These are phyloP conservation scores for Ceraceosorus guamensis DNA, from an alignment of 1,284 basidiomycete genomes.

Conservation along the genomic window DNA sequence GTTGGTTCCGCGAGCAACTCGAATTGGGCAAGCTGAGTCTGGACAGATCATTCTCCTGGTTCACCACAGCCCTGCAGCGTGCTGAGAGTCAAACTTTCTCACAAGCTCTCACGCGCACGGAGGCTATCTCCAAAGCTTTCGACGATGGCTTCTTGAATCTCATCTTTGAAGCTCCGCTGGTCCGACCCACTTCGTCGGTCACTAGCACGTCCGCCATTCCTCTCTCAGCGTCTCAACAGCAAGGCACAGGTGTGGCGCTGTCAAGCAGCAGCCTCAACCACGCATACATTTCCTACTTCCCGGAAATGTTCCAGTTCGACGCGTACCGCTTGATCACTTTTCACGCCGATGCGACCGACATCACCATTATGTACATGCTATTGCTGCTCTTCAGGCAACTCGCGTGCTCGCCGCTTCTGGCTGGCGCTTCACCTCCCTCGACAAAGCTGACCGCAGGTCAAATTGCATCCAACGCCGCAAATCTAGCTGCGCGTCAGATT, in stretches of 20 bases:
- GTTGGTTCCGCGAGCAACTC: slow-evolving; percentile 63
- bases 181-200: slow-evolving; percentile 18
- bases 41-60: slow-evolving; percentile 61
- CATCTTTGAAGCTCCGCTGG: slow-evolving; percentile 59
- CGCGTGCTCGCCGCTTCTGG: slow-evolving; percentile 54
- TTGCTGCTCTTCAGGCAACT: slow-evolving; percentile 68
- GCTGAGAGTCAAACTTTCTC: slow-evolving; percentile 1
- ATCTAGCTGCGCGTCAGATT: slow-evolving; percentile 22
- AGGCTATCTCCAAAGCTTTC: slow-evolving; percentile 52
- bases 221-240: slow-evolving; percentile 53
- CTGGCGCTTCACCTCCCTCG: slow-evolving; percentile 46
- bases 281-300: slow-evolving; percentile 25
- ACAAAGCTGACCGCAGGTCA: neutral
- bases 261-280: slow-evolving; percentile 30
- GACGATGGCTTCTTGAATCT: slow-evolving; percentile 65
- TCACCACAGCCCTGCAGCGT: slow-evolving; percentile 50
- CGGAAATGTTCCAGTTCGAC: slow-evolving; percentile 76
- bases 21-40: slow-evolving; percentile 55
- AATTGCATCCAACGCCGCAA: slow-evolving; percentile 13
- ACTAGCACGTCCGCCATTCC: slow-evolving; percentile 46
- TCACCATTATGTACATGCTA: slow-evolving; percentile 70
- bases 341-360: slow-evolving; percentile 66
- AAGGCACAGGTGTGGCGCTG: slow-evolving; percentile 41
- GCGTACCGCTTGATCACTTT: slow-evolving; percentile 64
- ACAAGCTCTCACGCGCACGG: slow-evolving; percentile 19